These are phyloP conservation scores for Vigna nakashimae DNA, from an alignment of 306 rosid species.

Conservation along the genomic window DNA sequence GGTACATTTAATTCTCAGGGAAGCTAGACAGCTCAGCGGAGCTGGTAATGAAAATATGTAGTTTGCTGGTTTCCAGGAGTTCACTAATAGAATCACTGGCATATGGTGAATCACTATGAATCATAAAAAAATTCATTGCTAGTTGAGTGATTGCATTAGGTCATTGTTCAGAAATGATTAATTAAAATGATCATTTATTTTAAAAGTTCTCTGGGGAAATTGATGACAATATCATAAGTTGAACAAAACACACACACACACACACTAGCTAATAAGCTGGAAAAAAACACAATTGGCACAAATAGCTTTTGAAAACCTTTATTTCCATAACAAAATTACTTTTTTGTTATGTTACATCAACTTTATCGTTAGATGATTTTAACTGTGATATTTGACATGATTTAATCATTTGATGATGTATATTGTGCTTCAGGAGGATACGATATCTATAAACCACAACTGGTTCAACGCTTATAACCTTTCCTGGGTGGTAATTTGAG, in stretches of 20 bases:
- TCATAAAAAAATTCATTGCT: background rate
- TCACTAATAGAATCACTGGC: background rate
- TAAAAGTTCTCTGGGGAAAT: background rate
- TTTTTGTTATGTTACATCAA: constrained; percentile 17
- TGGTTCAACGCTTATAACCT: constrained; percentile 93
- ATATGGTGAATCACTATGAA: background rate
- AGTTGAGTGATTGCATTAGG: background rate
- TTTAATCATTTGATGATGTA: constrained; percentile 31
- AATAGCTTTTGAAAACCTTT: constrained; percentile 15
- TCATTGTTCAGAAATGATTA: background rate
- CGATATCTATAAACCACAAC: constrained; percentile 92
- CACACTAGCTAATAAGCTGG: constrained; percentile 6
- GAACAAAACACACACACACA: background rate
- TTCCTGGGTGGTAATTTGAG: constrained; percentile 76
- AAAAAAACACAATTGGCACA: constrained; percentile 20
- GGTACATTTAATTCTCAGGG: constrained; percentile 6
- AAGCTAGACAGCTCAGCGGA: constrained; percentile 25
- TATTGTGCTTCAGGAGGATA: constrained; percentile 82
- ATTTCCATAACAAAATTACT: constrained; percentile 18
- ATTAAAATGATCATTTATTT: background rate
- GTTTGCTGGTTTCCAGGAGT: constrained; percentile 4
- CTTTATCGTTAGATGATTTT: constrained; percentile 36
- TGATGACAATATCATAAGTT: background rate
- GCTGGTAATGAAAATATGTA: constrained; percentile 1
- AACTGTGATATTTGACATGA: constrained; percentile 20